Evolutionary conservation across 2,329 filamentous ascomycete genomes (phyloP).

Genomic region (Cladosporium sphaerospermum): DNA sequence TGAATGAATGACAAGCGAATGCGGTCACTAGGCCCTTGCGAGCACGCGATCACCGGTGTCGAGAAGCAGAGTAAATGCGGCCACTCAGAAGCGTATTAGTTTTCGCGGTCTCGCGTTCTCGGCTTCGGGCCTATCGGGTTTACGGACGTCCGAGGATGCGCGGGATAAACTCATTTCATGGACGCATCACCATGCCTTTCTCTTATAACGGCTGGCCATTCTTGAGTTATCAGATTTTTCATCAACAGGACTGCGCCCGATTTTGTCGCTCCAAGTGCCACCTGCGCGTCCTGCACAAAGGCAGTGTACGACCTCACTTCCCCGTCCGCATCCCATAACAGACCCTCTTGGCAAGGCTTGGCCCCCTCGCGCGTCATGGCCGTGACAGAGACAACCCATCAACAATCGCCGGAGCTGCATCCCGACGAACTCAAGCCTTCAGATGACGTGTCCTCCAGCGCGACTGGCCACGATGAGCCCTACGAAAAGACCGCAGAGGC

Average conservation of each 20-base stretch:
- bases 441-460: slow-evolving; percentile 3
- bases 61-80: too few relatives aligned
- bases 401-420: not conserved
- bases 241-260: too few relatives aligned
- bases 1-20: too few relatives aligned
- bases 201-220: not conserved
- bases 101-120: not conserved
- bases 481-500: slow-evolving; percentile 4
- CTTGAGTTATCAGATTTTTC: not conserved
- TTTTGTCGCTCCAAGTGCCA: too few relatives aligned
- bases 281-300: too few relatives aligned
- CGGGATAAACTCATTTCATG: not conserved
- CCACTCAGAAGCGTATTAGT: too few relatives aligned
- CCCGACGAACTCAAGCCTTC: not conserved
- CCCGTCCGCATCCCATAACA: too few relatives aligned
- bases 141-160: not conserved
- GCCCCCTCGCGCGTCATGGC: not conserved
- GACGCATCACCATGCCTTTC: not conserved
- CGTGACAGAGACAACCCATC: not conserved
- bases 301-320: too few relatives aligned
- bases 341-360: slow-evolving; percentile 7
- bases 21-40: too few relatives aligned
- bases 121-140: not conserved
- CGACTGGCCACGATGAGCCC: not conserved
- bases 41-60: too few relatives aligned